Percentiles rank a stretch among this genome's conserved stretches.
phyloP scores from a whole-genome alignment of 2,329 filamentous ascomycete genomes.

The Aureobasidium subglaciale region DNA sequence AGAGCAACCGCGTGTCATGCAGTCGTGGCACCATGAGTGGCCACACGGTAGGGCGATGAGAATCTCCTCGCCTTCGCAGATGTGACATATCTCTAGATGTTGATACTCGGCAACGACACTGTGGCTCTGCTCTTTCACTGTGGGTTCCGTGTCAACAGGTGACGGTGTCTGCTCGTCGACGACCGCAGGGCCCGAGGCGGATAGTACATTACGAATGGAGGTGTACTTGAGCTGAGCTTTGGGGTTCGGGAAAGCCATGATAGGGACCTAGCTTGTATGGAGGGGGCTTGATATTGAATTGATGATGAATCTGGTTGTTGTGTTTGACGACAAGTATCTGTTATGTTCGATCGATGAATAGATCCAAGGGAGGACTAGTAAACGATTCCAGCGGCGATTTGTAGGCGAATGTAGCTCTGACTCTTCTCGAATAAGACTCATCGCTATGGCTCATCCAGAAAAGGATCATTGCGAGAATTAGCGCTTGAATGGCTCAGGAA shows the following conservation, averaged over 20 bases:
- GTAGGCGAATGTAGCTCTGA: no score
- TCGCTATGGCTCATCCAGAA: no score
- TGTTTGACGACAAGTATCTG: neutral
- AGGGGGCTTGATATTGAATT: neutral
- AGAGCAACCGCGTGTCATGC: neutral
- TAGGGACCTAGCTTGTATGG: neutral
- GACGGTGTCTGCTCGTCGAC: no score
- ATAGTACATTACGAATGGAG: no score
- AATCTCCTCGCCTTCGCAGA: neutral
- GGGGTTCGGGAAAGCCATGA: neutral
- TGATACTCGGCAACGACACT: no score
- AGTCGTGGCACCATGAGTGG: neutral
- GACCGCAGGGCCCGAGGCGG: no score
- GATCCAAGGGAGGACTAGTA: neutral
- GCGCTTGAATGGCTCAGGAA: no score
- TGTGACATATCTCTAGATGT: neutral
- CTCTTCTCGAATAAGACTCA: no score
- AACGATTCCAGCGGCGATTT: no score
- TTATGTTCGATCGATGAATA: neutral
- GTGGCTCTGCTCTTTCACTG: no score
- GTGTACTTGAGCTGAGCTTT: neutral
- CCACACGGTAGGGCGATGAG: neutral
- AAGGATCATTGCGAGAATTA: no score
- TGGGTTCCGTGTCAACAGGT: no score
- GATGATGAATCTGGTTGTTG: neutral